Conservation (phyloP, 306 rosid genomes). For the Glycyrrhiza uralensis region DNA sequence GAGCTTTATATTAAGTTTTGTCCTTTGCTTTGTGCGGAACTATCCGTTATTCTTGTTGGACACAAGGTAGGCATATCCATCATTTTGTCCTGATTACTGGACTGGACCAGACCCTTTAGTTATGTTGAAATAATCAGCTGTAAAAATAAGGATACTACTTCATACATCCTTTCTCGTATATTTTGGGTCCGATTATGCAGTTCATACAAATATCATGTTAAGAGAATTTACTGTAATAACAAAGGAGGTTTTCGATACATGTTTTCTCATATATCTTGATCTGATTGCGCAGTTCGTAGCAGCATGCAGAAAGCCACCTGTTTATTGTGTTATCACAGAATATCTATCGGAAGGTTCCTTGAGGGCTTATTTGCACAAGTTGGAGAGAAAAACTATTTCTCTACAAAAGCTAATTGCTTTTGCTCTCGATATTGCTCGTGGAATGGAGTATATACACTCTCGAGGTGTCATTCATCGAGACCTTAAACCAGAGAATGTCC, state of each 20-base stretch:
- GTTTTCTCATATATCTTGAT: slow-evolving; percentile 32
- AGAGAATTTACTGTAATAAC: not conserved
- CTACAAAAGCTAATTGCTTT: slow-evolving; percentile 48
- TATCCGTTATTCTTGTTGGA: slow-evolving; percentile 24
- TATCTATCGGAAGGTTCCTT: slow-evolving; percentile 82
- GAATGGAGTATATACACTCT: slow-evolving; percentile 90
- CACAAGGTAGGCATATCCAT: not conserved
- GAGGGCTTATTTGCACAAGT: slow-evolving; percentile 78
- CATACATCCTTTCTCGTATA: slow-evolving; percentile 4
- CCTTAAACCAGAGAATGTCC: slow-evolving; percentile 90
- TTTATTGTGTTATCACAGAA: slow-evolving; percentile 85
- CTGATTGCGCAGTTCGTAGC: slow-evolving; percentile 69
- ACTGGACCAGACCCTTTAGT: slow-evolving; percentile 13
- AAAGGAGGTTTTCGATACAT: slow-evolving; percentile 2
- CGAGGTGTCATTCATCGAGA: slow-evolving; percentile 88
- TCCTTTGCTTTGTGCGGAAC: not conserved
- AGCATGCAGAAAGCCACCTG: slow-evolving; percentile 85
- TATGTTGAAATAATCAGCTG: slow-evolving; percentile 2
- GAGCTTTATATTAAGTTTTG: not conserved
- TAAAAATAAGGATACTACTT: not conserved
- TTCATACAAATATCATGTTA: slow-evolving; percentile 26
- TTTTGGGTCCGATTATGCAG: slow-evolving; percentile 30
- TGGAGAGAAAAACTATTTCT: slow-evolving; percentile 61
- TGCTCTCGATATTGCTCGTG: slow-evolving; percentile 85
- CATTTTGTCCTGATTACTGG: not conserved